Base-by-base conservation (phyloP, 176 grass and related monocot genomes). In the Oryza nivara region DNA sequence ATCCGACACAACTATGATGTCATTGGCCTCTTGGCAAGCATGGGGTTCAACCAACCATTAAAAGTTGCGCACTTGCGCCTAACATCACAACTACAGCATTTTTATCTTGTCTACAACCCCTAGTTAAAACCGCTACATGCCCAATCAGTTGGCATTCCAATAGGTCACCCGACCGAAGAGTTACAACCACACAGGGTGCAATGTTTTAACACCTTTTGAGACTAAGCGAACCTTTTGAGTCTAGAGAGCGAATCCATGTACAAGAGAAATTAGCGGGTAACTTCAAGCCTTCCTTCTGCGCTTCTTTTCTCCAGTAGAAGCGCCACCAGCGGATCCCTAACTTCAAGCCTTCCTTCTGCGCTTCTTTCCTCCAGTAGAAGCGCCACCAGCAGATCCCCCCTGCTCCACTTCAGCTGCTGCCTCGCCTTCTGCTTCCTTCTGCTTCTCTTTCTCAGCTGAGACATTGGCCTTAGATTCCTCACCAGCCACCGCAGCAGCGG, bases 291-390 rank as follows among this genome's bases (percentile, higher is more conserved):
- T 91, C 70, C 92, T 91, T 74, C 84, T 91, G 77, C 84, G 89
- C 87, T 87, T 94, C 89, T 91, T 91, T 35, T 81, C 89, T 43
- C 84, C 89, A 60, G 87, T 58, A 65, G 89, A 89, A 41, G 80
- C 77, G 34, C 44, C 80, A 51, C 43, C 87, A 17, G 15, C 87
- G 43, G 43, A 44, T 44, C 43, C 43, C 43, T 16, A 78, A 79
- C n/a, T 85, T 85, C 63, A 68, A 12, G 81, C 89, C 89, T 84
- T 91, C 71, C 92, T 92, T 74, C 85, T 92, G 74, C 87, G 89
- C 87, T 87, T 94, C 89, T 91, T 94, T 45, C 84, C 89, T 45
- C 81, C 89, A 51, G 87, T 61, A 66, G 89, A 89, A 35, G 81
- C 78, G 35, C 46, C 80, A 38, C 45, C 88, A 23, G 58, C 88